Evolutionary conservation across 2,329 filamentous ascomycete species (phyloP).

Genomic region (Penicillium sp.): DNA sequence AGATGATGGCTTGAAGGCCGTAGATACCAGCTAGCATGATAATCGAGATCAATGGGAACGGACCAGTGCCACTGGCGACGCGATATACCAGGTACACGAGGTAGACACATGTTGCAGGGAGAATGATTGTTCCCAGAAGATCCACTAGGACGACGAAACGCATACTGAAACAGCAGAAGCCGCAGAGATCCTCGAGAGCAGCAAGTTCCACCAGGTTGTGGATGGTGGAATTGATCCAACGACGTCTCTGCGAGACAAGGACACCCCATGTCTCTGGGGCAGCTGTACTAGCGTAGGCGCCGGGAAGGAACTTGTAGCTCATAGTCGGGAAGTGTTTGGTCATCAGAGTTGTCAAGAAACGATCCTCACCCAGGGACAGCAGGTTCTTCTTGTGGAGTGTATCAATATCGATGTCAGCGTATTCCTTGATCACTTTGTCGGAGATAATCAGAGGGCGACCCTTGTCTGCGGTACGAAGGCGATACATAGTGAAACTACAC

Average conservation of each 20-base stretch:
- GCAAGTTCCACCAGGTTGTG: slow-evolving; percentile 94
- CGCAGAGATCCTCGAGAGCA: slow-evolving; percentile 88
- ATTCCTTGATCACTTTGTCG: slow-evolving; percentile 83
- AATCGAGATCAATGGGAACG: slow-evolving; percentile 83
- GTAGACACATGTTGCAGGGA: slow-evolving; percentile 85
- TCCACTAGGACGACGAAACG: slow-evolving; percentile 94
- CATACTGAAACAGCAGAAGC: slow-evolving; percentile 99
- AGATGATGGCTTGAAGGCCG: slow-evolving; percentile 92
- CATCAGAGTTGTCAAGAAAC: slow-evolving; percentile 96
- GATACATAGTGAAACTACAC: slow-evolving; percentile 96
- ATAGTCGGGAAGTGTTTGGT: slow-evolving; percentile 95
- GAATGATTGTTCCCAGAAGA: slow-evolving; percentile 86
- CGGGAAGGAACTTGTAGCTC: slow-evolving; percentile 93
- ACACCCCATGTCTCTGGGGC: slow-evolving; percentile 94
- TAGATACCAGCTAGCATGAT: slow-evolving; percentile 89
- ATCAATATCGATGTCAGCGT: slow-evolving; percentile 84
- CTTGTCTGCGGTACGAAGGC: slow-evolving; percentile 87
- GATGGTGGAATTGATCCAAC: slow-evolving; percentile 99
- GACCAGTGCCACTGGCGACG: slow-evolving; percentile 67
- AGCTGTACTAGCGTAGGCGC: slow-evolving; percentile 90
- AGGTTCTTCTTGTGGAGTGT: slow-evolving; percentile 95
- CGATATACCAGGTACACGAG: slow-evolving; percentile 83
- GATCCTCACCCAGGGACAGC: slow-evolving; percentile 91
- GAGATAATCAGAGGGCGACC: slow-evolving; percentile 93
- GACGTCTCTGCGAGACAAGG: slow-evolving; percentile 92